Conservation (phyloP, 768 basidiomycete genomes). For the Cubamyces sp. region DNA sequence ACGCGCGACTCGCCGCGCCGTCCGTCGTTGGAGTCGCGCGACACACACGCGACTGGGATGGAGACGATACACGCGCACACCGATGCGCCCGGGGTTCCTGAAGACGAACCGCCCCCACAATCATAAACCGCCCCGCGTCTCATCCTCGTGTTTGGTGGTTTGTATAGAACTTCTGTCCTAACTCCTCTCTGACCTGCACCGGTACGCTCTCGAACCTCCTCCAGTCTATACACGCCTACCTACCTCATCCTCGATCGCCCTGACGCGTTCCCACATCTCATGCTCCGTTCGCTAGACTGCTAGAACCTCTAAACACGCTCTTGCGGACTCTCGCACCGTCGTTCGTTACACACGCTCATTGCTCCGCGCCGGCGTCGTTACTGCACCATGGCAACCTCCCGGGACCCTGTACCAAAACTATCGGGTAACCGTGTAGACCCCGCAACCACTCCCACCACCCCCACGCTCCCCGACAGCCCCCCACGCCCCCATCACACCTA, state of each 20-base stretch:
- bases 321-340: not conserved
- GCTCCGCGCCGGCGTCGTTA: not conserved
- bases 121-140: not conserved
- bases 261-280: not conserved
- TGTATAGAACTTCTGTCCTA: not conserved
- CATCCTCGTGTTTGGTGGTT: not conserved
- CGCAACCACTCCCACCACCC: not conserved
- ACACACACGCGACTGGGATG: constrained; percentile 8
- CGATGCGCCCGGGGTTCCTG: not conserved
- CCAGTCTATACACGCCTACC: not conserved
- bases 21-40: constrained; percentile 14
- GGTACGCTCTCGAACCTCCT: not conserved
- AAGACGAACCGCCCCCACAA: not conserved
- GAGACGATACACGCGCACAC: not conserved
- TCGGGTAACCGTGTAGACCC: not conserved
- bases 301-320: not conserved
- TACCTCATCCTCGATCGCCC: not conserved
- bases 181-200: not conserved
- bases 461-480: not conserved
- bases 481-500: not conserved
- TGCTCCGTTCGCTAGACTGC: not conserved
- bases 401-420: not conserved
- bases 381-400: not conserved
- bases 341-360: constrained; percentile 14
- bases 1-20: constrained; percentile 6